Evolutionary conservation across 805 yeast species (phyloP).

Genomic region (Kuraishia borneana): DNA sequence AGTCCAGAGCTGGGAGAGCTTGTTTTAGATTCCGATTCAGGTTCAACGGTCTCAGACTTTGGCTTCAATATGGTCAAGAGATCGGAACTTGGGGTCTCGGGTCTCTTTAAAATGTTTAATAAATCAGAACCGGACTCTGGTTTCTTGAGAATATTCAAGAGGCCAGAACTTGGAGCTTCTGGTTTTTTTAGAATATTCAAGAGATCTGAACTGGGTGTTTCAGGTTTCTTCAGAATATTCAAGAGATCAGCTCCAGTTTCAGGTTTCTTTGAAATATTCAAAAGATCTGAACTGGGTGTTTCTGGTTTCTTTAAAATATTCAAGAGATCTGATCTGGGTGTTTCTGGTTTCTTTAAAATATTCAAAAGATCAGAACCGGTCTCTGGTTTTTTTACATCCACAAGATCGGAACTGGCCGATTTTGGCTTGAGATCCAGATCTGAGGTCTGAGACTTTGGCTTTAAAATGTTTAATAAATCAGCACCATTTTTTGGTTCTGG

Average conservation of each 20-base stretch:
- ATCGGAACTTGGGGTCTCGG: background rate
- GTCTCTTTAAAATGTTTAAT: background rate
- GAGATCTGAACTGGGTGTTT: background rate
- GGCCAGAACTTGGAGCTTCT: background rate
- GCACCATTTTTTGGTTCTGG: conserved; percentile 1
- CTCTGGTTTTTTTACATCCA: background rate
- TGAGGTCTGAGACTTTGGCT: background rate
- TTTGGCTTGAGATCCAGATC: background rate
- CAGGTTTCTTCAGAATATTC: conserved; percentile 1
- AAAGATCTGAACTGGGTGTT: background rate
- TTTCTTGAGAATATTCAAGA: background rate
- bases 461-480: conserved; percentile 5
- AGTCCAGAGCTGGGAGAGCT: conserved; percentile 1
- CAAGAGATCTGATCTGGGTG: background rate
- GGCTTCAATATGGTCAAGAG: conserved; percentile 3
- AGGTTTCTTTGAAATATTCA: background rate
- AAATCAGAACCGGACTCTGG: background rate
- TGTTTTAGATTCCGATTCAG: conserved; percentile 4
- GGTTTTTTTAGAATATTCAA: background rate
- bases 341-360: conserved; percentile 5
- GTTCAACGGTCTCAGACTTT: conserved; percentile 8
- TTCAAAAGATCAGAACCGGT: conserved; percentile 7
- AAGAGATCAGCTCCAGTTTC: conserved; percentile 1
- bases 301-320: background rate
- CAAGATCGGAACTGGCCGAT: background rate